Conservation (phyloP, 2,329 filamentous ascomycete species). For the Ramichloridium luteum region DNA sequence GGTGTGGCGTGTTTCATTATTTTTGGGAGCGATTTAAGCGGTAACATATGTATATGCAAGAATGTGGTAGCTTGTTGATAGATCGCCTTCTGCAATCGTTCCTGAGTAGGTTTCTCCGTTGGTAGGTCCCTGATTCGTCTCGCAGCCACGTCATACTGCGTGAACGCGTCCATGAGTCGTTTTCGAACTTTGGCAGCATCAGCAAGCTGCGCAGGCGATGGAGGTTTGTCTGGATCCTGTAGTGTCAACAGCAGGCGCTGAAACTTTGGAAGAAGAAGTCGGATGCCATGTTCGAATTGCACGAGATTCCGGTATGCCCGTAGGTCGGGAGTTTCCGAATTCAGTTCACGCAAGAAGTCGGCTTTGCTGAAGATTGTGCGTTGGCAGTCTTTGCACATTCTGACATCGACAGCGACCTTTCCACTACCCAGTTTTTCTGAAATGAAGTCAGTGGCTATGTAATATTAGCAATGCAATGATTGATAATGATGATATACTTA, state of each 20-base stretch:
- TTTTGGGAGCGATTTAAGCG: conserved; percentile 47
- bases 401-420: conserved; percentile 62
- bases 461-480: conserved; percentile 22
- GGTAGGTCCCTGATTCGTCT: conserved; percentile 69
- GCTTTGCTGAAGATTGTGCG: conserved; percentile 57
- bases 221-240: conserved; percentile 58
- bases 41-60: conserved; percentile 80
- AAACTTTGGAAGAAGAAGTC: conserved; percentile 68
- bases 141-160: conserved; percentile 74
- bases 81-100: conserved; percentile 65
- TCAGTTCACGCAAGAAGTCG: conserved; percentile 63
- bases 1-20: conserved; percentile 44
- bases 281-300: conserved; percentile 81
- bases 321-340: conserved; percentile 59
- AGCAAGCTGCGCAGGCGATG: conserved; percentile 57
- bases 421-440: conserved; percentile 32
- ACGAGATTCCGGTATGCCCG: conserved; percentile 70
- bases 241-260: conserved; percentile 62
- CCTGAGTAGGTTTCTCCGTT: conserved; percentile 58
- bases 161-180: conserved; percentile 75
- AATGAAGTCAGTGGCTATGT: conserved; percentile 21
- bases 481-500: conserved; percentile 28
- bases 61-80: conserved; percentile 74
- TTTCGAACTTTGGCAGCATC: conserved; percentile 86
- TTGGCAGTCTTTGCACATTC: conserved; percentile 87